These are phyloP conservation scores for Capsicum rhomboideum DNA, from an alignment of 257 asterid genomes.

Conservation along the genomic window DNA sequence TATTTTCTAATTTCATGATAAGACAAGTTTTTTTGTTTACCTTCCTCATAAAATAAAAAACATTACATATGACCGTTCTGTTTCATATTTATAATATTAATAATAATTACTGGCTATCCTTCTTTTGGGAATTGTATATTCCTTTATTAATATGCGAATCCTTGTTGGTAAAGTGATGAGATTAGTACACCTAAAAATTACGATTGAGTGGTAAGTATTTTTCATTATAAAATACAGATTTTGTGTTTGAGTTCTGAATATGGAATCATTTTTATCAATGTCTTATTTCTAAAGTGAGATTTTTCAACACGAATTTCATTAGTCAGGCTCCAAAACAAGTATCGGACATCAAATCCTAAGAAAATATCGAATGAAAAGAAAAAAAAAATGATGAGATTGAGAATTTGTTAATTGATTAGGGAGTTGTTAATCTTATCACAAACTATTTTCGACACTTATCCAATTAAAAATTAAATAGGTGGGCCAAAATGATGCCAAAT, in stretches of 20 bases:
- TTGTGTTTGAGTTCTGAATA: too few relatives aligned
- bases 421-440: neutral
- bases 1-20: neutral
- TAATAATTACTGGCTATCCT: neutral
- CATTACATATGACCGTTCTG: neutral
- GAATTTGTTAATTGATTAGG: too few relatives aligned
- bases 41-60: neutral
- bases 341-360: too few relatives aligned
- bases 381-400: neutral
- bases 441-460: neutral
- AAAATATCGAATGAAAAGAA: too few relatives aligned
- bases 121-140: slow-evolving; percentile 5
- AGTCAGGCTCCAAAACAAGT: too few relatives aligned
- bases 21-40: neutral
- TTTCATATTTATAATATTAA: neutral
- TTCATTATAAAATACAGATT: too few relatives aligned
- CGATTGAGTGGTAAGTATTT: too few relatives aligned
- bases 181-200: neutral
- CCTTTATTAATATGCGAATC: slow-evolving; percentile 7
- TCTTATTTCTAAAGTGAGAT: too few relatives aligned
- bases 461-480: neutral
- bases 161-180: neutral
- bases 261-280: too few relatives aligned
- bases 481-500: neutral
- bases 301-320: too few relatives aligned